A percentile compares a stretch with the other conserved stretches of the same genome.
phyloP scores from a whole-genome alignment of 2,329 filamentous ascomycete species.

The Elsinoe batatas region DNA sequence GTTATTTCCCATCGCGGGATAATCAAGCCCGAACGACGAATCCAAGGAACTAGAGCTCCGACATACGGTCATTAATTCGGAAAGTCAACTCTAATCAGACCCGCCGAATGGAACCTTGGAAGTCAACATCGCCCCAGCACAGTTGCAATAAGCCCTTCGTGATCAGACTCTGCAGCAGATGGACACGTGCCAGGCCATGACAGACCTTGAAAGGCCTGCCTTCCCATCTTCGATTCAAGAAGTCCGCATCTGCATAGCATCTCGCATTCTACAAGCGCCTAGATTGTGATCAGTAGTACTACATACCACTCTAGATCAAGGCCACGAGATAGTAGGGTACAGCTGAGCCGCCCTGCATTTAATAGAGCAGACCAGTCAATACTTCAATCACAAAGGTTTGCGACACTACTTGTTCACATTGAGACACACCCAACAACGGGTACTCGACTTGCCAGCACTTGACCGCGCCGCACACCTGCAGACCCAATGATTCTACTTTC shows the following conservation, averaged over 20 bases:
- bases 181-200: not conserved
- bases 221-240: not conserved
- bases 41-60: not conserved
- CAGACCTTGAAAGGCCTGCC: not conserved
- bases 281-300: not conserved
- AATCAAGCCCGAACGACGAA: not conserved
- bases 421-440: no score
- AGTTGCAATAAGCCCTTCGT: not conserved
- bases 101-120: conserved; percentile 8
- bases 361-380: not conserved
- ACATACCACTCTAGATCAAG: not conserved
- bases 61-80: not conserved
- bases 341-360: not conserved
- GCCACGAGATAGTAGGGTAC: not conserved
- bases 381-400: no score
- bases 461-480: not conserved
- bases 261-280: not conserved
- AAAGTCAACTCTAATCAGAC: conserved; percentile 1
- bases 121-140: not conserved
- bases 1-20: not conserved
- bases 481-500: conserved; percentile 1
- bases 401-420: no score
- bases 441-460: not conserved
- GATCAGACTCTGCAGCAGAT: not conserved
- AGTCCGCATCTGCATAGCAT: not conserved